Evolutionary conservation across 2,329 filamentous ascomycete genomes (phyloP), one percentile per base, ranked within the genome.

Genomic region (Penicillium decumbens): DNA sequence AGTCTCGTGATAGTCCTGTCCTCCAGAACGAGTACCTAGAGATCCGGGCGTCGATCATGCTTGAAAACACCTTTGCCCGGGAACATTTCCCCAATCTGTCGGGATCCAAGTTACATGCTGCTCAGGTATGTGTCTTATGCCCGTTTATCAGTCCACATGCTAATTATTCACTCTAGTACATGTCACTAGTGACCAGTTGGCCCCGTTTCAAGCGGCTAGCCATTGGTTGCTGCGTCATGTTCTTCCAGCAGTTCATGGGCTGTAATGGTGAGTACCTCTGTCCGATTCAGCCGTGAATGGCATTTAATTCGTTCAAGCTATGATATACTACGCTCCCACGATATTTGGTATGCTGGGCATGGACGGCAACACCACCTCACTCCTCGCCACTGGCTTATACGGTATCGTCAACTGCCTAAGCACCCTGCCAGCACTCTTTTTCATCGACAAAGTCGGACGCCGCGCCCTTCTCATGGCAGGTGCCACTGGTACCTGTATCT

Each of bases 1-100:
- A 78, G 2, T 70, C 75, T 1, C 59, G 61, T 0, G 72, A 67
- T 20, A 76, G 81, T 47, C 57, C 67, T 1, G 59, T 71, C 1
- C 71, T 84, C 1, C 66, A 74, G 10, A 68, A 73, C 20, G 81
- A 83, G 56, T 77, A 71, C 55, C 61, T 72, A 6, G 75, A 77
- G 32, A 77, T 79, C 44, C 73, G 75, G 13, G 77, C 80, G 4
- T 68, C 67, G 0, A 65, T 70, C 10, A 64, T 70, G 60, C 53
- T 69, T 12, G 68, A 71, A 32, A 68, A 66, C 15, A 58, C 62
- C 0, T 70, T 69, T 48, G 57, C 59, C 1, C 54, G 49, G 27
- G 66, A 70, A 10, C 51, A 61, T 12, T 70, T 63, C 43, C 61
- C 63, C 0, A 49, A 55, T 6, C 12, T 68, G 3, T 63, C 61